Base-by-base conservation (phyloP, 1,139 yeast genomes). In the Blastobotrys apis region DNA sequence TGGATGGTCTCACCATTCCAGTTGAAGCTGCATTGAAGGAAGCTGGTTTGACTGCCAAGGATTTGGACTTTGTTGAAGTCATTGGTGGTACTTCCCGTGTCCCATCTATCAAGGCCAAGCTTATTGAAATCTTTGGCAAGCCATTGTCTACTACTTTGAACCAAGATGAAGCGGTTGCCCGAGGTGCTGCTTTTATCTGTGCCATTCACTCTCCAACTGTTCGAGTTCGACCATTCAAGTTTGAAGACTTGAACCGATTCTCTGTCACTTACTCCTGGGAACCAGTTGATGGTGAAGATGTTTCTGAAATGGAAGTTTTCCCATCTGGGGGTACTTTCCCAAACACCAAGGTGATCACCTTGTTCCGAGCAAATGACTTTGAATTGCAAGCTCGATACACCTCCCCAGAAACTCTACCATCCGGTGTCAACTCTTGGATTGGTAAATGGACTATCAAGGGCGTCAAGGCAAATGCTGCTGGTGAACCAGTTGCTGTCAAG, bases 61-160 rank as follows among this genome's bases (percentile, higher is more conserved):
- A 90, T 49, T 72, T 92, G 54, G 97, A 90, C 70, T 79, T 88
- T 47, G 81, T 92, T 58, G 99, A 92, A 74, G 81, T 92, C 52
- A 84, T 92, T 64, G 99, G 99, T 73, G 99, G 99, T 59, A 85
- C 95, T 67, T 85, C 97, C 58, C 88, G 99, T 78, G 95, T 92
- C 57, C 99, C 99, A 65, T 73, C 85, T 48, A 75, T 92, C 67
- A 92, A 92, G 78, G 77, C 81, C 58, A 83, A 78, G 66, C 76
- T 92, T 59, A 61, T 83, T 57, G 85, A 84, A 64, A 75, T 85
- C 54, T 87, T 92, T 65, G 88, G 86, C 65, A 87, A 87, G 76
- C 83, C 75, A 59, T 77, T 92, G 65, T 86, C 97, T 37, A 85
- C 86, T 75, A 94, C 97, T 59, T 80, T 94, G 72, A 92, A 94